A percentile compares a stretch with the other conserved stretches of the same genome.
Conservation (phyloP, 176 grass and related monocot genomes). For the Thalia dealbata region DNA sequence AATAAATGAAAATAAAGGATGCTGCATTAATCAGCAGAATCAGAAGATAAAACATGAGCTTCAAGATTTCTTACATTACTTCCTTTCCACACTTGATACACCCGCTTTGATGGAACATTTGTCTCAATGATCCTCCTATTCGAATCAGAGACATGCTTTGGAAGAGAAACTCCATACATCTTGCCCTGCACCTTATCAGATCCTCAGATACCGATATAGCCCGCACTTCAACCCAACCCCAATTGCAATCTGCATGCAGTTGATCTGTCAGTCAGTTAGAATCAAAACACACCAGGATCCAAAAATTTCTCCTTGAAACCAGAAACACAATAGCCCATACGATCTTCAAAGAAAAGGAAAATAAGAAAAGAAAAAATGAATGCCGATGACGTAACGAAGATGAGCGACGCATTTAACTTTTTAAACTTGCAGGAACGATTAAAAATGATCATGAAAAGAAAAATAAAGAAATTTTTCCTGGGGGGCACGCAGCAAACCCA, state of each 20-base stretch:
- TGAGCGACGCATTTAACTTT: neutral
- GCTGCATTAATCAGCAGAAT: neutral
- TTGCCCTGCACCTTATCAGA: conserved; percentile 44
- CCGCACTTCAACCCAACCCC: neutral
- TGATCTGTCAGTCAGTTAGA: neutral
- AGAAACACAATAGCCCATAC: neutral
- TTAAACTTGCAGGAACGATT: neutral
- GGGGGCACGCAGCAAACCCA: neutral
- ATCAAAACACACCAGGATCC: too few species aligned
- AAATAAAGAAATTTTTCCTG: neutral
- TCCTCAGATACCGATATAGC: neutral
- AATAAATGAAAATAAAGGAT: neutral
- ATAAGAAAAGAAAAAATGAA: neutral
- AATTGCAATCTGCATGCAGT: neutral
- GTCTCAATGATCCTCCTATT: conserved; percentile 54
- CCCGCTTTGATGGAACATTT: conserved; percentile 26
- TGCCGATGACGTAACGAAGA: neutral
- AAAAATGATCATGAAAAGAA: neutral
- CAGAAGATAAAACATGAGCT: conserved; percentile 4
- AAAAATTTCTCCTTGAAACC: neutral
- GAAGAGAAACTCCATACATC: conserved; percentile 8
- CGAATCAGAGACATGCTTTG: conserved; percentile 41
- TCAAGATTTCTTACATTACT: conserved; percentile 43
- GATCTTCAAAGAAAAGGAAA: neutral
- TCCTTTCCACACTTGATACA: conserved; percentile 74